A percentile compares a stretch with the other conserved stretches of the same genome.
Evolutionary conservation across 768 basidiomycete species (phyloP).

Genomic region (Leccinum truebloodii): DNA sequence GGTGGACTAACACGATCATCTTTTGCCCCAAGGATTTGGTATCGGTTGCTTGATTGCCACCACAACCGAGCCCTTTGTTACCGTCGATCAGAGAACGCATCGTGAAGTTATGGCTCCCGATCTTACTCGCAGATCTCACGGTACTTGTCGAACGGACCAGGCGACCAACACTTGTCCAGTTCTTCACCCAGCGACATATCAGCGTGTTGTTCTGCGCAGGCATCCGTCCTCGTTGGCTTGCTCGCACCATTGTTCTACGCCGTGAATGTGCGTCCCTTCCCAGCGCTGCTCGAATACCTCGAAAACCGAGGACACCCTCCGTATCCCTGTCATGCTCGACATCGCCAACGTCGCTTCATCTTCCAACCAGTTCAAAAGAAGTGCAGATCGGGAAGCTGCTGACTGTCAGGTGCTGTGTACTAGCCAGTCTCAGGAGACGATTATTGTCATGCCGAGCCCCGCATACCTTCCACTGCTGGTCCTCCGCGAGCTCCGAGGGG

Average conservation of each 20-base stretch:
- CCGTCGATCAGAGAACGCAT: constrained; percentile 61
- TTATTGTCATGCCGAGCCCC: constrained; percentile 71
- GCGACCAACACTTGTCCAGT: constrained; percentile 48
- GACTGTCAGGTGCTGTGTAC: constrained; percentile 83
- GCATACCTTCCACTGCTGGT: constrained; percentile 64
- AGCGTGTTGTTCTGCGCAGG: constrained; percentile 73
- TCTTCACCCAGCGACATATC: constrained; percentile 80
- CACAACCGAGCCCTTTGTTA: constrained; percentile 71
- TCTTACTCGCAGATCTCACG: constrained; percentile 74
- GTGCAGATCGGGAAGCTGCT: constrained; percentile 74
- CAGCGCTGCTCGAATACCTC: constrained; percentile 74
- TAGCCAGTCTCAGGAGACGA: constrained; percentile 93
- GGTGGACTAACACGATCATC: constrained; percentile 62
- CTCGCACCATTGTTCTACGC: constrained; percentile 80
- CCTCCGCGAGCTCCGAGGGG: constrained; percentile 74
- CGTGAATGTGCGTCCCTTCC: constrained; percentile 74
- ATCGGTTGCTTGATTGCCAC: constrained; percentile 70
- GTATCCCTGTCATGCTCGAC: constrained; percentile 87
- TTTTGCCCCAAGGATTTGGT: constrained; percentile 72
- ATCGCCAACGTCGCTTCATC: constrained; percentile 83
- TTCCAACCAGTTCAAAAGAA: constrained; percentile 64
- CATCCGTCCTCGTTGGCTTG: constrained; percentile 66
- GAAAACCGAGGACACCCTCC: constrained; percentile 83
- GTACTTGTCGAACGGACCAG: constrained; percentile 64
- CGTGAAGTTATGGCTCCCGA: constrained; percentile 68